Percentiles rank a stretch among this genome's conserved stretches.
Evolutionary conservation across 805 yeast genomes (phyloP).

Genomic region (Ogataea pignaliae): DNA sequence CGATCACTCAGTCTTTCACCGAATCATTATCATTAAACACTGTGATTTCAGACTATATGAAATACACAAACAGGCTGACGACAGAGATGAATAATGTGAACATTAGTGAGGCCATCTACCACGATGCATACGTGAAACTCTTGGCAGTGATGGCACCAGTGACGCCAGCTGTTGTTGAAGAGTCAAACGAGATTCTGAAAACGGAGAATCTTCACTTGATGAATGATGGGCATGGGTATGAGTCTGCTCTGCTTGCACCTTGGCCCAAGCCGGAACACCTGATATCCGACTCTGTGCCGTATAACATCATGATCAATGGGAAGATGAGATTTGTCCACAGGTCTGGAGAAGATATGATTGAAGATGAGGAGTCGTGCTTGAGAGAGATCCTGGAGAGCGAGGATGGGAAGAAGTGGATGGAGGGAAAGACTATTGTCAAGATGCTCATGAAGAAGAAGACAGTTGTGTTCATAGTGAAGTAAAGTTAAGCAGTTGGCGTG

Average conservation of each 20-base stretch:
- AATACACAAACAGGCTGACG: conserved; percentile 53
- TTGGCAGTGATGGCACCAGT: conserved; percentile 72
- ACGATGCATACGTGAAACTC: conserved; percentile 48
- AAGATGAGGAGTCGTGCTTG: conserved; percentile 34
- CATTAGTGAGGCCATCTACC: conserved; percentile 37
- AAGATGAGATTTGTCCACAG: conserved; percentile 48
- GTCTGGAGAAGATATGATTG: conserved; percentile 31
- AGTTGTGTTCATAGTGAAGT: conserved; percentile 22
- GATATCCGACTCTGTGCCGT: conserved; percentile 37
- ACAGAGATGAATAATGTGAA: conserved; percentile 33
- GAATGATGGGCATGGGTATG: conserved; percentile 1
- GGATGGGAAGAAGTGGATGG: conserved; percentile 39
- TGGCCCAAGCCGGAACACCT: conserved; percentile 58
- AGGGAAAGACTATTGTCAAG: conserved; percentile 41
- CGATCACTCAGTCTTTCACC: conserved; percentile 57
- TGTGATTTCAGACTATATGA: conserved; percentile 86
- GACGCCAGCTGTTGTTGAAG: conserved; percentile 79
- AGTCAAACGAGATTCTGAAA: conserved; percentile 59
- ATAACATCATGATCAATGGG: conserved; percentile 71
- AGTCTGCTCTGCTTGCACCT: conserved; percentile 47
- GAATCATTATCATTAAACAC: conserved; percentile 69
- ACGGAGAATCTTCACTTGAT: conserved; percentile 2
- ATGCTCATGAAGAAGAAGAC: conserved; percentile 44
- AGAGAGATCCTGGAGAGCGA: conserved; percentile 30
- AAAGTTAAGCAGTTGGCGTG: background rate